Evolutionary conservation across 306 rosid species (phyloP), one percentile per base, ranked within the genome.

Genomic region (Acacia confusa): DNA sequence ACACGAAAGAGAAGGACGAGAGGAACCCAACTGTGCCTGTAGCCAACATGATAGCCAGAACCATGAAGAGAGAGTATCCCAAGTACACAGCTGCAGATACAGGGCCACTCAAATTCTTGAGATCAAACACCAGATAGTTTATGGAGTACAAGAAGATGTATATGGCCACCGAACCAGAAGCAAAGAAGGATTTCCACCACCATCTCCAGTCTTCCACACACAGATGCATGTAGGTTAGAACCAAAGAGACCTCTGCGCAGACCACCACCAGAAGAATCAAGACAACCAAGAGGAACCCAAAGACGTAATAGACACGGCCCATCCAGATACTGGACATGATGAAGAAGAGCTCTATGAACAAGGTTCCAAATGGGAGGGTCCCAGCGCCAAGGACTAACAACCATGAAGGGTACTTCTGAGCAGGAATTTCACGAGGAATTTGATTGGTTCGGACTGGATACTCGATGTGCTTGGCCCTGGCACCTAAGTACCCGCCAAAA

Each of bases 21-120:
- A 92, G 97, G 87, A 92, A 92, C 79, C 97, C 97, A 40, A 92
- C 86, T 22, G 97, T 88, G 76, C 97, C 97, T 0, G 97, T 92
- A 9, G 92, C 86, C 20, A 92, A 89, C 97, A 92, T 92, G 32
- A 61, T 61, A 14, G 67, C 67, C 36, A 61, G 20, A 61, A 61
- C 67, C 67, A 61, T 61, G 36, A 61, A 61, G 67, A 61, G 67
- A 25, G 67, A 61, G 36, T 61, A 61, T 27, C 67, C 67, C 36
- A 61, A 61, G 67, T 61, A 61, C 32, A 61, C 36, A 25, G 67
- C 4, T 27, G 67, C 67, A 61, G 67, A 61, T 19, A 61, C 67
- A 25, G 67, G 67, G 17, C 67, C 67, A 27, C 67, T 61, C 67
- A 61, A 27, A 61, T 11, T 61, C 67, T 61, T 61, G 20, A 61